Conservation (phyloP, 768 basidiomycete species). For the Pisolithus microcarpus region DNA sequence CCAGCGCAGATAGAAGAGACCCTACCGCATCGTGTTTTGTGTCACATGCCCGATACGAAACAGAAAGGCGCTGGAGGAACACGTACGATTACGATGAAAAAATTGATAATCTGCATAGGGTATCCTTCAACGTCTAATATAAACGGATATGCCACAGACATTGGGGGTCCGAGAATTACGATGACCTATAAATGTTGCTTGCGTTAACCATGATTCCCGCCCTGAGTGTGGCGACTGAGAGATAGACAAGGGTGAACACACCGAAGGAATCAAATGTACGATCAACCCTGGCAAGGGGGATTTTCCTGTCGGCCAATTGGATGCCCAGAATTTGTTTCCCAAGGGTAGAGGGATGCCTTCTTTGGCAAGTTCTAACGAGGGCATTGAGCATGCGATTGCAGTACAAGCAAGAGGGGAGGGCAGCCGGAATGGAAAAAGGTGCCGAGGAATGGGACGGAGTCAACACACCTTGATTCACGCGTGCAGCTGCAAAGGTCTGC, state of each 20-base stretch:
- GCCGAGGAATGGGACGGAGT: background rate
- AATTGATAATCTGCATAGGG: constrained; percentile 48
- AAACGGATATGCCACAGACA: constrained; percentile 49
- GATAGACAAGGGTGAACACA: constrained; percentile 11
- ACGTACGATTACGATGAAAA: constrained; percentile 46
- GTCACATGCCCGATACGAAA: background rate
- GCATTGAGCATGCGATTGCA: too few relatives aligned
- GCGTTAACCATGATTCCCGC: constrained; percentile 33
- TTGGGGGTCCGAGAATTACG: constrained; percentile 49
- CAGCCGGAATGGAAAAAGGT: background rate
- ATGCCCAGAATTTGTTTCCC: constrained; percentile 53
- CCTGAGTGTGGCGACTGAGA: too few relatives aligned
- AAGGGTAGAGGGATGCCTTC: constrained; percentile 57
- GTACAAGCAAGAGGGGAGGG: too few relatives aligned
- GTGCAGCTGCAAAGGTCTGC: constrained; percentile 44
- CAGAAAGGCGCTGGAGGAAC: background rate
- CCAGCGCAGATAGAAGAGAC: constrained; percentile 52
- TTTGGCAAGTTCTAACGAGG: constrained; percentile 45
- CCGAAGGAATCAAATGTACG: constrained; percentile 49
- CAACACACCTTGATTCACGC: constrained; percentile 44
- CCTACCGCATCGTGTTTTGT: constrained; percentile 20
- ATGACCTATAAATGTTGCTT: constrained; percentile 33
- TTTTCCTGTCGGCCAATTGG: constrained; percentile 54
- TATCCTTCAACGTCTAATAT: constrained; percentile 49
- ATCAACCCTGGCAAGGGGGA: constrained; percentile 51